phyloP scores from a whole-genome alignment of 257 asterid genomes.

The Salvia rosmarinus region DNA sequence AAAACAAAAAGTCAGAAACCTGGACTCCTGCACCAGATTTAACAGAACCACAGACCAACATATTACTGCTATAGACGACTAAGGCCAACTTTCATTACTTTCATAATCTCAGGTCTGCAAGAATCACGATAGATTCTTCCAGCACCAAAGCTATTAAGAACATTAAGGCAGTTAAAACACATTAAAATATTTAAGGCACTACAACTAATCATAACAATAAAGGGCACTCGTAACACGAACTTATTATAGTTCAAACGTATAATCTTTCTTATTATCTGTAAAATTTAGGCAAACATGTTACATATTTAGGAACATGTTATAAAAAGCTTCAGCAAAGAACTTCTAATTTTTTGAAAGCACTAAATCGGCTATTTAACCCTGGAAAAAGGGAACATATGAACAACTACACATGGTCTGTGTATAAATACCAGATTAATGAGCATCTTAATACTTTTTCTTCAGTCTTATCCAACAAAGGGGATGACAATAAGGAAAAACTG shows the following conservation, averaged over 20 bases:
- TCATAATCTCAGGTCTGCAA: slow-evolving; percentile 5
- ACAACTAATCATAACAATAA: background rate
- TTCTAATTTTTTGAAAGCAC: background rate
- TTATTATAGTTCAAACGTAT: background rate
- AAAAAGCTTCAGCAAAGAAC: background rate
- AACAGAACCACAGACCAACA: slow-evolving; percentile 14
- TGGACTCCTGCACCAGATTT: slow-evolving; percentile 19
- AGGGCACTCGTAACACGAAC: background rate
- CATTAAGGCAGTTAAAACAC: background rate
- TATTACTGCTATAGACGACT: slow-evolving; percentile 4
- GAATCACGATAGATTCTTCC: slow-evolving; percentile 1
- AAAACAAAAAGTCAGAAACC: slow-evolving; percentile 16
- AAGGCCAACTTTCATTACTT: slow-evolving; percentile 14
- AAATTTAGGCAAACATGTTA: background rate
- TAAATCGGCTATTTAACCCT: background rate
- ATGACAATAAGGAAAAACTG: slow-evolving; percentile 1
- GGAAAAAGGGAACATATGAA: slow-evolving; percentile 1
- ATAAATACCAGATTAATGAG: background rate
- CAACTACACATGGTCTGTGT: background rate
- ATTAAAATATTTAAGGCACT: slow-evolving; percentile 8
- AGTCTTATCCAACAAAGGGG: slow-evolving; percentile 25
- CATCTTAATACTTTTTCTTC: slow-evolving; percentile 31
- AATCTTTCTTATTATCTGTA: background rate
- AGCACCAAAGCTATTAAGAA: slow-evolving; percentile 6
- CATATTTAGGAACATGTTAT: background rate